Percentiles rank a stretch among this genome's conserved stretches.
Evolutionary conservation across 1,139 yeast species (phyloP).

Genomic region (Zygosaccharomyces pseudobailii): DNA sequence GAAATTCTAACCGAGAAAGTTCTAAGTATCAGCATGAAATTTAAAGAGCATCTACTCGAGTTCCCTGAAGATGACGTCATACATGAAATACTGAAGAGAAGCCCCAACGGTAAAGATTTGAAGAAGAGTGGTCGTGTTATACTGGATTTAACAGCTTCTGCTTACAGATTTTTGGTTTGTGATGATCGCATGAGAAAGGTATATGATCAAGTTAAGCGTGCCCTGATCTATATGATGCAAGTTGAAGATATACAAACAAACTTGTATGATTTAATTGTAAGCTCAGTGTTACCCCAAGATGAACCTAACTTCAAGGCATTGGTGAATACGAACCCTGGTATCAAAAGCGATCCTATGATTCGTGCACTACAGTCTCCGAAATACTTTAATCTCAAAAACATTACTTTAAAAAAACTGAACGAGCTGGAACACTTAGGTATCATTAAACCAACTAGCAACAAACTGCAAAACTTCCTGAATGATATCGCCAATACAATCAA

Average conservation of each 20-base stretch:
- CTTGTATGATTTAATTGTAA: slow-evolving; percentile 65
- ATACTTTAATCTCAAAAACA: slow-evolving; percentile 73
- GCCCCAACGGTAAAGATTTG: slow-evolving; percentile 8
- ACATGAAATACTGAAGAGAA: slow-evolving; percentile 19
- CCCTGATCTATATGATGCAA: slow-evolving; percentile 71
- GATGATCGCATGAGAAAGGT: slow-evolving; percentile 49
- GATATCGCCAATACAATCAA: slow-evolving; percentile 83
- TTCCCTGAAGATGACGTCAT: slow-evolving; percentile 33
- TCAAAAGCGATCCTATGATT: slow-evolving; percentile 34
- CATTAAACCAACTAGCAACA: slow-evolving; percentile 58
- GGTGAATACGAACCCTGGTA: slow-evolving; percentile 31
- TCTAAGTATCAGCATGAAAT: slow-evolving; percentile 19
- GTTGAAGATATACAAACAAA: slow-evolving; percentile 66
- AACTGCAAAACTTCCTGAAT: slow-evolving; percentile 71
- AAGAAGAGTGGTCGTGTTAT: slow-evolving; percentile 28
- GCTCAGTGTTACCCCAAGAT: slow-evolving; percentile 64
- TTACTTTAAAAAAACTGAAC: slow-evolving; percentile 69
- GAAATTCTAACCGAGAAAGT: slow-evolving; percentile 32
- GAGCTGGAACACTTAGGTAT: slow-evolving; percentile 70
- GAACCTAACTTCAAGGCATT: slow-evolving; percentile 59
- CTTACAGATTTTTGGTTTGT: slow-evolving; percentile 35
- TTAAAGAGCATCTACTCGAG: slow-evolving; percentile 19
- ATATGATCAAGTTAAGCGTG: slow-evolving; percentile 76
- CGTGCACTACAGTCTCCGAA: slow-evolving; percentile 53
- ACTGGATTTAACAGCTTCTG: slow-evolving; percentile 47